Evolutionary conservation across 305 asterid species (phyloP).

Genomic region (Fraxinus baroniana): DNA sequence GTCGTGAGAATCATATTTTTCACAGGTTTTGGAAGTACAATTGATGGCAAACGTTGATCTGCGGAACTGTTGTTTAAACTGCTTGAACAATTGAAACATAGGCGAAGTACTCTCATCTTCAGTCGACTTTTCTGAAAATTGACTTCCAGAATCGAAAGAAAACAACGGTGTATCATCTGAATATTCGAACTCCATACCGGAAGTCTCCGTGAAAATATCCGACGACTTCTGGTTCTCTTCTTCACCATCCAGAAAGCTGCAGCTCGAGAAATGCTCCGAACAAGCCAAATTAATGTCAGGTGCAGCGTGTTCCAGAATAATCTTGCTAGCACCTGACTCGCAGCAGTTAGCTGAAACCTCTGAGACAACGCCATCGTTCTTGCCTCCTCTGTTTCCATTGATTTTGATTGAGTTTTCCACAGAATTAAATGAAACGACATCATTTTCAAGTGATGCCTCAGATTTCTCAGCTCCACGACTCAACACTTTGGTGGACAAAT

Average conservation of each 20-base stretch:
- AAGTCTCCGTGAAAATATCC: slow-evolving; percentile 39
- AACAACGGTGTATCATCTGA: slow-evolving; percentile 61
- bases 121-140: slow-evolving; percentile 71
- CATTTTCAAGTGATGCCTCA: slow-evolving; percentile 32
- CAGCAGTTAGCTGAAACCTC: slow-evolving; percentile 24
- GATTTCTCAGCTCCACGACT: slow-evolving; percentile 36
- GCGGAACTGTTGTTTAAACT: slow-evolving; percentile 64
- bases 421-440: slow-evolving; percentile 34
- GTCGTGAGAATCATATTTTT: slow-evolving; percentile 36
- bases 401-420: slow-evolving; percentile 28
- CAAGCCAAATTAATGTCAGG: slow-evolving; percentile 64
- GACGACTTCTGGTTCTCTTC: slow-evolving; percentile 50
- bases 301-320: slow-evolving; percentile 26
- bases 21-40: slow-evolving; percentile 23
- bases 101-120: slow-evolving; percentile 58
- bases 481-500: slow-evolving; percentile 21
- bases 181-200: slow-evolving; percentile 48
- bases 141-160: slow-evolving; percentile 75
- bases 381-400: slow-evolving; percentile 25
- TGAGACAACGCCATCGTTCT: slow-evolving; percentile 2
- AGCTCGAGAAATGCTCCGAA: slow-evolving; percentile 66
- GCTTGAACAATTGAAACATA: slow-evolving; percentile 59
- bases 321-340: slow-evolving; percentile 20
- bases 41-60: slow-evolving; percentile 40
- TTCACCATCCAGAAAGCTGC: slow-evolving; percentile 28